Percentiles rank a stretch among this genome's conserved stretches.
Evolutionary conservation across 2,329 filamentous ascomycete genomes (phyloP).

Genomic region (Trichoderma gracile): DNA sequence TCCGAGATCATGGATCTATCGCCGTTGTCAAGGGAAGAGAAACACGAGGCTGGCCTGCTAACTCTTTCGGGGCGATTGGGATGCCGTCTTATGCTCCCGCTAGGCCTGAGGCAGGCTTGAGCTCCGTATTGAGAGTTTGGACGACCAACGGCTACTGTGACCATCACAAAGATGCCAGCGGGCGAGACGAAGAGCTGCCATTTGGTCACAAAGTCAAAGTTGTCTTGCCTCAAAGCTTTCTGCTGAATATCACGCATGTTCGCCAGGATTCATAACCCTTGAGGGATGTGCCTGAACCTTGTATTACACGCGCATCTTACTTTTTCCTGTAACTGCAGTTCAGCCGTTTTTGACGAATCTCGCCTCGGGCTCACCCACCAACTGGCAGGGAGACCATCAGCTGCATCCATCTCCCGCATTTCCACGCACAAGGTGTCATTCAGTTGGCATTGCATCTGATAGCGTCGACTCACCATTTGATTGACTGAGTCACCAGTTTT

Average conservation of each 20-base stretch:
- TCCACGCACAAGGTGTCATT: neutral
- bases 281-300: too few species aligned
- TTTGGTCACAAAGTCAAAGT: too few species aligned
- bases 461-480: slow-evolving; percentile 19
- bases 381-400: slow-evolving; percentile 9
- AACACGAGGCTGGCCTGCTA: neutral
- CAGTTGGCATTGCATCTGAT: neutral
- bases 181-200: too few species aligned
- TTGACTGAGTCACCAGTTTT: slow-evolving; percentile 16
- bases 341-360: neutral
- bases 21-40: neutral
- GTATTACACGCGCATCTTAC: too few species aligned
- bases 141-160: too few species aligned
- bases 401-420: slow-evolving; percentile 12
- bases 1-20: neutral
- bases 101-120: slow-evolving; percentile 3
- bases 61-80: neutral
- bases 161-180: too few species aligned
- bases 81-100: slow-evolving; percentile 1
- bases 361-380: neutral
- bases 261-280: too few species aligned
- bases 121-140: neutral
- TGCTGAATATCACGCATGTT: too few species aligned
- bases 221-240: too few species aligned
- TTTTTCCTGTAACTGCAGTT: too few species aligned